phyloP scores from a whole-genome alignment of 352 stramenopile genomes.

The Aphanomyces cochlioides region DNA sequence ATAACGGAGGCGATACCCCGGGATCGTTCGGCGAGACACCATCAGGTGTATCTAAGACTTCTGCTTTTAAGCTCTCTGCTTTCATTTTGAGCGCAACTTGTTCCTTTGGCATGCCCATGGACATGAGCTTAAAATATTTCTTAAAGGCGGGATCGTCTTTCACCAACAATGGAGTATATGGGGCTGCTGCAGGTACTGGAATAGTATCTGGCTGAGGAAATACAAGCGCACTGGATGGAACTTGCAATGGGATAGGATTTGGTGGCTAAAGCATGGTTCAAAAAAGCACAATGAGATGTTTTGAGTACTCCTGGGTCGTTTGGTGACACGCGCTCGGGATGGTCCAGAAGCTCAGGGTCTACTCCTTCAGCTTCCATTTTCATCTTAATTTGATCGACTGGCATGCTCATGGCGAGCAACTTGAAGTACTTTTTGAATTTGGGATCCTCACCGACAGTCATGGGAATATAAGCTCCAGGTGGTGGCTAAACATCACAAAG shows the following conservation, averaged over 20 bases:
- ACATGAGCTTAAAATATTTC: conserved; percentile 80
- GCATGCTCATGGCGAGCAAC: conserved; percentile 79
- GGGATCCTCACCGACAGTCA: conserved; percentile 72
- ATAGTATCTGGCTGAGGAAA: neutral
- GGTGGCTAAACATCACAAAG: conserved; percentile 40
- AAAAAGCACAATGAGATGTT: neutral
- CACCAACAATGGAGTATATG: conserved; percentile 67
- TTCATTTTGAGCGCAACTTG: conserved; percentile 84
- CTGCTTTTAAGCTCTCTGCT: conserved; percentile 55
- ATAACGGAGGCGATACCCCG: conserved; percentile 40
- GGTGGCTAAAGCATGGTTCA: no score
- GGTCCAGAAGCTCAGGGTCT: conserved; percentile 60
- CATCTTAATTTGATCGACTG: conserved; percentile 75
- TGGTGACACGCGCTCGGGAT: conserved; percentile 57
- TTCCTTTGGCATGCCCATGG: conserved; percentile 79
- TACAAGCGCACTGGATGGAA: neutral
- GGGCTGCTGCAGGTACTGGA: conserved; percentile 19
- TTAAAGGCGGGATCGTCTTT: conserved; percentile 68
- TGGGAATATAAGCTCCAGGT: conserved; percentile 58
- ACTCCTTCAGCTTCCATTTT: conserved; percentile 83
- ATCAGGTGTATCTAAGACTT: conserved; percentile 62
- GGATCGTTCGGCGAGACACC: conserved; percentile 75
- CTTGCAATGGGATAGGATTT: no score
- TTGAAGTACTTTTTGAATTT: conserved; percentile 85
- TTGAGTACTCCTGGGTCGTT: conserved; percentile 64